Base-by-base conservation (phyloP, 2,329 filamentous ascomycete genomes). In the Aspergillus caelatus region DNA sequence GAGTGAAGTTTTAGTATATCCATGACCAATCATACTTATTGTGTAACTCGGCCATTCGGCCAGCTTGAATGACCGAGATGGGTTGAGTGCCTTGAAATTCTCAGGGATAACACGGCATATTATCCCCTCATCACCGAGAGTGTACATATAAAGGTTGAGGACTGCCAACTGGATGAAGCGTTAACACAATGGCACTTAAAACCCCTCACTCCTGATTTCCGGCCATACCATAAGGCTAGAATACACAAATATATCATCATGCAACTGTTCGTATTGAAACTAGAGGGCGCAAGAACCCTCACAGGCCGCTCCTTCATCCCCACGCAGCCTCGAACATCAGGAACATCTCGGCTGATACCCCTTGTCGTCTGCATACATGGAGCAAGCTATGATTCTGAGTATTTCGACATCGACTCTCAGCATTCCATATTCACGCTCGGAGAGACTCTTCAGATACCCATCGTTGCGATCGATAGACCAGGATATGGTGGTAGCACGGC, bases 351-450 rank as follows among this genome's bases (percentile, higher is more conserved):
- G 11, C 21, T 11, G 21, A 8, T 55, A 7, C 64, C 64, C 28
- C 39, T 66, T 23, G 4, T 64, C n/a, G 57, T 66, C 16, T 64
- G 62, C 41, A n/a, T 66, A 4, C 65, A 56, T 19, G 65, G 65
- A 11, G 62, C 60, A 14, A 62, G 60, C n/a, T 62, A 61, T 57
- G 62, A 64, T 34, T 41, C 62, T 0, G 26, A 61, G 36, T 66
- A 64, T 52, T 66, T 64, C 43, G 65, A 66, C 28, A 60, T 55
- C 6, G 32, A 28, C 14, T 32, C 53, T 21, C 36, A 62, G 7
- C 48, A 56, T 21, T 62, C 60, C 5, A 64, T 66, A 14, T 34
- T 58, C 14, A 28, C 4, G 11, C 43, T 19, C 28, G 57, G 16
- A 30, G 57, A 28, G n/a, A 41, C 10, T 9, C 32, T 23, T 30